Evolutionary conservation across 306 rosid genomes (phyloP), one percentile per base, ranked within the genome.

Genomic region (Clitoria ternatea): DNA sequence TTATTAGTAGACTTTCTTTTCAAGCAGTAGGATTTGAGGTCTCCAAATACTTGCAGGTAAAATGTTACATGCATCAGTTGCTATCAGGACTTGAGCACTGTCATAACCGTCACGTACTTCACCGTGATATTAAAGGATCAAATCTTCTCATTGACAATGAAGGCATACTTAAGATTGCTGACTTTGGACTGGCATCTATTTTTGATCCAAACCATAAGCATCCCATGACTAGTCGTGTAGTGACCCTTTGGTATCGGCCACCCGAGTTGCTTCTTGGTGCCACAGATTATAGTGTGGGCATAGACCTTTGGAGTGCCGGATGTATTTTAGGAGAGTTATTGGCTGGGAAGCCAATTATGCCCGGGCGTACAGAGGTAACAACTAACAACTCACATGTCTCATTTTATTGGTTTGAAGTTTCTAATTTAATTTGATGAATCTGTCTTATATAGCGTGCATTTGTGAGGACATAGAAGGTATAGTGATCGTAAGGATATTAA

Each of bases 301-400:
- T 93, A 68, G 98, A 93, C 80, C 85, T 93, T 29, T 93, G 98
- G 98, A 93, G 98, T 64, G 96, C 96, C 17, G 98, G 98, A 47
- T 93, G 97, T 82, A 93, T 93, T 73, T 81, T 93, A 67, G 97
- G 97, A 19, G 98, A 93, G 87, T 78, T 93, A 75, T 77, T 90
- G 84, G 93, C 92, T 48, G 96, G 97, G 85, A 90, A 84, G 81
- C 97, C 98, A 80, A 87, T 93, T 66, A 93, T 93, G 97, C 98
- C 98, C 27, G 98, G 98, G 50, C 96, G 98, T 66, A 93, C 96
- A 19, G 98, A 93, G 98, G 98, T 93, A 78, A 75, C 49, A 59
- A 54, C 27, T 93, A 78, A 75, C 49, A 59, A 54, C 27, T 79
- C 52, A 43, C 52, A 52, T 49, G 17, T 74, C 57, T 72, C 62